Conservation (phyloP, 495 filamentous ascomycete species). For the Penicillium tannophilum region DNA sequence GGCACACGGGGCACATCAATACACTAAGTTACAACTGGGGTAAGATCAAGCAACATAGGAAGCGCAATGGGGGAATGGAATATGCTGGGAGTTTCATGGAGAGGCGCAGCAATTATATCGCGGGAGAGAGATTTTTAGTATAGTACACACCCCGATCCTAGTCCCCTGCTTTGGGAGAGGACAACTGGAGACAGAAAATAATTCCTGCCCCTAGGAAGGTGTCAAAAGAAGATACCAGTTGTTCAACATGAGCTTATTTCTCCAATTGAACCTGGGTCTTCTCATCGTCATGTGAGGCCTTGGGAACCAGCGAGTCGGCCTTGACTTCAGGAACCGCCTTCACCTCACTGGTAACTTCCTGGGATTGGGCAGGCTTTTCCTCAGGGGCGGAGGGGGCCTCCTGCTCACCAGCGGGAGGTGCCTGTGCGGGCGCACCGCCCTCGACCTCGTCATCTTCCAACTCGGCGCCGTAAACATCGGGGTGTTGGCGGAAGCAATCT, state of each 20-base stretch:
- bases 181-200: not conserved
- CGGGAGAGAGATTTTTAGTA: constrained; percentile 28
- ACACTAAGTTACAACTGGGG: constrained; percentile 37
- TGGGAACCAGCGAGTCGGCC: constrained; percentile 42
- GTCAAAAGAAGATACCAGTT: not conserved
- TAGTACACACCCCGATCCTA: constrained; percentile 33
- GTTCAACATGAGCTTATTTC: constrained; percentile 14
- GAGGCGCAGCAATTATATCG: constrained; percentile 17
- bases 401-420: constrained; percentile 17
- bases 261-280: constrained; percentile 33
- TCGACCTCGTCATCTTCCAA: constrained; percentile 78
- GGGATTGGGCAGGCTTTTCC: constrained; percentile 16
- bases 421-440: constrained; percentile 17
- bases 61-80: constrained; percentile 31
- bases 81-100: constrained; percentile 30
- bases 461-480: constrained; percentile 90
- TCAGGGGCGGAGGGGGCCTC: constrained; percentile 21
- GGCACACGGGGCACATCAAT: constrained; percentile 29
- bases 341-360: constrained; percentile 24
- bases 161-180: constrained; percentile 16
- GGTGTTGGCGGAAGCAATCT: constrained; percentile 89
- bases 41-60: constrained; percentile 21
- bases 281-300: constrained; percentile 52
- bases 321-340: constrained; percentile 27
- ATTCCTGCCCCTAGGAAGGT: not conserved